phyloP scores from a whole-genome alignment of 495 filamentous ascomycete genomes.

The Filosporella fistucella region DNA sequence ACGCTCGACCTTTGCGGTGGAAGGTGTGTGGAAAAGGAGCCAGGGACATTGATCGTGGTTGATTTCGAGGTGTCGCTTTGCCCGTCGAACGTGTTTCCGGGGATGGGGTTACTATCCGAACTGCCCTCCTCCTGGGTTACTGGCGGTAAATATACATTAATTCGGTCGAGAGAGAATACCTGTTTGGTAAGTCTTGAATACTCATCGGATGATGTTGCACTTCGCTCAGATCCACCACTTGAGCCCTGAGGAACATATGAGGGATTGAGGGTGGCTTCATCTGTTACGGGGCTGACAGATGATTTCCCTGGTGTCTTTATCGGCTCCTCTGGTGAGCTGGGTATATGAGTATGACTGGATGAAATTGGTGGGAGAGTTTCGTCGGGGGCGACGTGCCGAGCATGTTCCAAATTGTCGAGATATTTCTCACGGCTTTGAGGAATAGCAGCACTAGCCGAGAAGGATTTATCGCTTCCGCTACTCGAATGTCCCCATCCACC shows the following conservation, averaged over 20 bases:
- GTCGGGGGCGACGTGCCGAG: slow-evolving; percentile 3
- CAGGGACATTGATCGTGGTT: slow-evolving; percentile 44
- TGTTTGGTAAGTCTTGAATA: slow-evolving; percentile 24
- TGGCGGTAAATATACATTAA: slow-evolving; percentile 28
- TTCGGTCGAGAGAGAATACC: slow-evolving; percentile 28
- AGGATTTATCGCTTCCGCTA: slow-evolving; percentile 10
- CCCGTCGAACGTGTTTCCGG: slow-evolving; percentile 21
- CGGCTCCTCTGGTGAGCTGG: neutral
- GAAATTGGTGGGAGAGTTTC: neutral
- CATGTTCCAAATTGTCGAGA: slow-evolving; percentile 19
- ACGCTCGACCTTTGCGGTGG: slow-evolving; percentile 1
- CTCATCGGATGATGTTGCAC: slow-evolving; percentile 19
- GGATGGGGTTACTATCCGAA: slow-evolving; percentile 1
- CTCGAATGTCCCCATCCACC: slow-evolving; percentile 22
- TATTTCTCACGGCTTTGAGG: neutral
- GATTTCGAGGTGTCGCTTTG: slow-evolving; percentile 27
- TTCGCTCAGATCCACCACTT: slow-evolving; percentile 23
- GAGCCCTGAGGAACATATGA: slow-evolving; percentile 19
- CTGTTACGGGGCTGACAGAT: neutral
- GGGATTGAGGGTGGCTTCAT: neutral
- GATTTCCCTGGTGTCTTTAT: neutral
- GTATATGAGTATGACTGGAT: neutral
- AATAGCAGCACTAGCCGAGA: slow-evolving; percentile 1
- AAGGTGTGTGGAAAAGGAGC: slow-evolving; percentile 45
- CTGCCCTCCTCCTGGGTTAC: neutral